Evolutionary conservation across 1,284 basidiomycete species (phyloP).

Genomic region (Malassezia slooffiae): DNA sequence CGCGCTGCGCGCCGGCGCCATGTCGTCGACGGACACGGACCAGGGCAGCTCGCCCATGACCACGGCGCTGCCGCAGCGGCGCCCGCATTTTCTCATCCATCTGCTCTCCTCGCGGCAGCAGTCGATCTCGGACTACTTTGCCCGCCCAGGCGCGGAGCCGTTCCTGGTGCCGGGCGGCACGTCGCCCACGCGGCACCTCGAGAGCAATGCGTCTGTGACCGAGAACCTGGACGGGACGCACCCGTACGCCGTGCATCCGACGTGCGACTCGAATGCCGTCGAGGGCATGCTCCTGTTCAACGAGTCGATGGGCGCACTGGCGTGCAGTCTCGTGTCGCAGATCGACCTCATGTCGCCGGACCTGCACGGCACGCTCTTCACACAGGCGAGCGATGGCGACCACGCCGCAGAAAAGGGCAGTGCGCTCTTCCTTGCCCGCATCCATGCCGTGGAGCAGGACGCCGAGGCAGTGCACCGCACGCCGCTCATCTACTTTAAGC

Average conservation of each 20-base stretch:
- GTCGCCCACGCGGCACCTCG: background rate
- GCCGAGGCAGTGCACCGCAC: background rate
- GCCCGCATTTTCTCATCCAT: slow-evolving; percentile 19
- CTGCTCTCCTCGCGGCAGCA: slow-evolving; percentile 11
- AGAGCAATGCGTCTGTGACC: no score
- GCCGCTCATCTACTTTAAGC: slow-evolving; percentile 14
- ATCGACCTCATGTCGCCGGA: slow-evolving; percentile 15
- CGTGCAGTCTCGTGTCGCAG: slow-evolving; percentile 16
- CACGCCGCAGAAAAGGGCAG: slow-evolving; percentile 5
- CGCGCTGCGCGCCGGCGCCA: slow-evolving; percentile 8
- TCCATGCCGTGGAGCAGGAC: slow-evolving; percentile 11
- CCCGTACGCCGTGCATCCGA: slow-evolving; percentile 3
- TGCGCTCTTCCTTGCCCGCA: slow-evolving; percentile 11
- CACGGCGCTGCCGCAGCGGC: background rate
- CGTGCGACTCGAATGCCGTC: background rate
- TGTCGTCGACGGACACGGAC: background rate
- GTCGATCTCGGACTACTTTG: slow-evolving; percentile 12
- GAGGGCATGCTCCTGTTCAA: slow-evolving; percentile 8
- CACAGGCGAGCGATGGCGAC: slow-evolving; percentile 1
- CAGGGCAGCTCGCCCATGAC: background rate
- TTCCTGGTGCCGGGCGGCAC: background rate
- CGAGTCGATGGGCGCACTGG: slow-evolving; percentile 14
- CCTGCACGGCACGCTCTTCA: slow-evolving; percentile 3
- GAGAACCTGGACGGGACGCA: no score
- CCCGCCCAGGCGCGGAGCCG: slow-evolving; percentile 11